phyloP scores from a whole-genome alignment of 164 flowering plant species.

The Stephania cephalantha region DNA sequence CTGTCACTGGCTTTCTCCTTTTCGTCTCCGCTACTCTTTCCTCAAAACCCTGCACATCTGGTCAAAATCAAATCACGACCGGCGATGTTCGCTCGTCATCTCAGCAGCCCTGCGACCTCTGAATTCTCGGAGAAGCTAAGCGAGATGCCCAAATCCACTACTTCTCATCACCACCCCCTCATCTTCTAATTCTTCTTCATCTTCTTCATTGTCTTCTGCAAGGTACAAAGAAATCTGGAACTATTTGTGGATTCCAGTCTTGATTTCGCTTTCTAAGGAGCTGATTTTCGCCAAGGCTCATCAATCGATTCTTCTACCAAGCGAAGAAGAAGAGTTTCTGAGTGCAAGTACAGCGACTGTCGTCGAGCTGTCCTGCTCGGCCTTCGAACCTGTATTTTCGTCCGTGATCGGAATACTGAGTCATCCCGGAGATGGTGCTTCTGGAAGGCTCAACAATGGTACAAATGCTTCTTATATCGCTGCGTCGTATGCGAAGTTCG shows the following conservation, averaged over 20 bases:
- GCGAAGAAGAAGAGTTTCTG: constrained; percentile 10
- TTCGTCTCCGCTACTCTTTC: too few relatives aligned
- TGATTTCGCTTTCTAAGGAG: constrained; percentile 39
- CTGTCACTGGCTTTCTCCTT: too few relatives aligned
- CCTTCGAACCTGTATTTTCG: constrained; percentile 55
- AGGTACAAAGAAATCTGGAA: constrained; percentile 28
- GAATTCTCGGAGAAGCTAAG: constrained; percentile 6
- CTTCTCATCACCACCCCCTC: constrained; percentile 5
- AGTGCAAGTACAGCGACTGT: background rate
- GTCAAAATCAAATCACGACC: background rate
- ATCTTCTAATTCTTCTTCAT: background rate
- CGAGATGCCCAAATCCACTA: constrained; percentile 16
- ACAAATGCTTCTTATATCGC: constrained; percentile 81
- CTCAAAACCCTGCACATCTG: too few relatives aligned
- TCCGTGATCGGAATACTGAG: constrained; percentile 85
- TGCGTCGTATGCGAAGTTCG: constrained; percentile 92
- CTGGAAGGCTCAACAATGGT: constrained; percentile 66
- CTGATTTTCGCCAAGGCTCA: constrained; percentile 31
- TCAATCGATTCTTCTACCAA: constrained; percentile 38
- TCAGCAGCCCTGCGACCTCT: constrained; percentile 17
- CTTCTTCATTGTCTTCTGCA: constrained; percentile 13
- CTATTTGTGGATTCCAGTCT: constrained; percentile 44
- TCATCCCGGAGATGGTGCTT: constrained; percentile 97
- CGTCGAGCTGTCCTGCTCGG: constrained; percentile 33
- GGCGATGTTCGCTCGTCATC: constrained; percentile 16